Conservation (phyloP, 805 yeast species). For the Candida endomychidarum region DNA sequence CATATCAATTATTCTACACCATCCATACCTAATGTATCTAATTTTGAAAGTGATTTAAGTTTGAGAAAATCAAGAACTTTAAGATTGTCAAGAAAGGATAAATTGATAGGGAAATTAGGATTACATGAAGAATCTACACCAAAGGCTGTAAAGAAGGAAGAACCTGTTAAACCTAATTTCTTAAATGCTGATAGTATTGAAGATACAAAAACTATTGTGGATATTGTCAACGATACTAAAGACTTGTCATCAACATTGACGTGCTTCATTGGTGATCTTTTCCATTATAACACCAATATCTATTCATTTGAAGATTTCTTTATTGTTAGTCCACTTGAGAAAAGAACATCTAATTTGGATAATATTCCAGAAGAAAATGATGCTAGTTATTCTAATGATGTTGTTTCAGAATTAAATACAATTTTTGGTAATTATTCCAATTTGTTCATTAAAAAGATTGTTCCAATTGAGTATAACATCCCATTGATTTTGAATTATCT, state of each 20-base stretch:
- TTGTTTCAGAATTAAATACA: conserved; percentile 44
- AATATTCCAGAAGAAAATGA: conserved; percentile 33
- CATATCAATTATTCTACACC: conserved; percentile 17
- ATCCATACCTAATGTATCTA: conserved; percentile 8
- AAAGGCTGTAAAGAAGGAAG: conserved; percentile 1
- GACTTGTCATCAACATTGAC: conserved; percentile 38
- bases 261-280: conserved; percentile 39
- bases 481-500: conserved; percentile 34
- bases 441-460: conserved; percentile 32
- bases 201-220: conserved; percentile 34
- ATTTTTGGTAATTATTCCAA: conserved; percentile 47
- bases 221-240: conserved; percentile 35
- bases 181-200: conserved; percentile 23
- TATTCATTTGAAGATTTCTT: conserved; percentile 32
- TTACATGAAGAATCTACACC: conserved; percentile 12
- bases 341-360: conserved; percentile 32
- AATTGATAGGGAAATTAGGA: conserved; percentile 19
- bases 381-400: conserved; percentile 45
- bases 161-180: neutral
- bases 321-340: conserved; percentile 24
- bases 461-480: conserved; percentile 35
- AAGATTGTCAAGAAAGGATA: conserved; percentile 31
- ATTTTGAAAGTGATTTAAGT: conserved; percentile 8
- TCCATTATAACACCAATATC: conserved; percentile 38
- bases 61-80: conserved; percentile 31